Conservation (phyloP, 257 asterid genomes). For the Capsicum rhomboideum region DNA sequence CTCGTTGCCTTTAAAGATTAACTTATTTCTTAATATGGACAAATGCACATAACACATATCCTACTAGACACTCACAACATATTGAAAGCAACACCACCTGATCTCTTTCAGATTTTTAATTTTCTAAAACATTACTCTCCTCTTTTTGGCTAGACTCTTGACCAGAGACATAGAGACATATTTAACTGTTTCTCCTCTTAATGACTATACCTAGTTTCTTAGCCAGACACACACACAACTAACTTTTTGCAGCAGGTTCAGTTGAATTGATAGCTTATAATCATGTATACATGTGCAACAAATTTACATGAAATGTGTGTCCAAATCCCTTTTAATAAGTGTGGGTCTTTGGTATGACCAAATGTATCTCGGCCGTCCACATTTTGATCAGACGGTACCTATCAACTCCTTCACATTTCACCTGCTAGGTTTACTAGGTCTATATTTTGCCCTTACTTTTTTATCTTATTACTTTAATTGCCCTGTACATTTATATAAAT, state of each 20-base stretch:
- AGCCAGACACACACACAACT: not conserved
- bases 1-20: not conserved
- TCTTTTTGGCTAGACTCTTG: not conserved
- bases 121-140: not conserved
- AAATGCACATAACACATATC: not conserved
- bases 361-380: no score
- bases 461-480: no score
- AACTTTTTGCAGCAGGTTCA: not conserved
- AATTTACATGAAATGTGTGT: not conserved
- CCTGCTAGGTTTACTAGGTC: no score
- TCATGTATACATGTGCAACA: not conserved
- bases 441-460: no score
- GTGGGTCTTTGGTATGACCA: no score
- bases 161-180: not conserved
- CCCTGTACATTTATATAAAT: no score
- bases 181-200: not conserved
- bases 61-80: constrained; percentile 25
- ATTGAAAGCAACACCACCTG: constrained; percentile 10
- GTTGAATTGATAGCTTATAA: not conserved
- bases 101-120: not conserved
- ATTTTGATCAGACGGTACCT: no score
- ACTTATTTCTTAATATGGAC: not conserved
- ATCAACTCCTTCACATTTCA: no score
- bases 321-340: no score
- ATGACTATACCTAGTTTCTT: not conserved